Percentiles rank a stretch among this genome's conserved stretches.
Conservation (phyloP, 1,284 basidiomycete genomes). For the Neotropicomus parvogracilis region DNA sequence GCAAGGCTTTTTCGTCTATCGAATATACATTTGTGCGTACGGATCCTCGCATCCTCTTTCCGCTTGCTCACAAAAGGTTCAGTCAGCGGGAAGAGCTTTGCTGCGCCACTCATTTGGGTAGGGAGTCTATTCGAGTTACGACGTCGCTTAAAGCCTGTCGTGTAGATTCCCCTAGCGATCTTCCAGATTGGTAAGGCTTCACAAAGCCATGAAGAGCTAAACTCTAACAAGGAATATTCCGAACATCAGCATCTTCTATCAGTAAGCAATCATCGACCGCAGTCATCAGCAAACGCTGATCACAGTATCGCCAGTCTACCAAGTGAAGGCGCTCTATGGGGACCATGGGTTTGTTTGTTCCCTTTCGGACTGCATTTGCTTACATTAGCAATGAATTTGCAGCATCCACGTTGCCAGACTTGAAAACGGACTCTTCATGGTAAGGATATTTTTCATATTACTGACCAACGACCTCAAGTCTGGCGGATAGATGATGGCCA, state of each 20-base stretch:
- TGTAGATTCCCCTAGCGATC: conserved; percentile 1
- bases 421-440: background rate
- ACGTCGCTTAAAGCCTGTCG: background rate
- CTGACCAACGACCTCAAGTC: background rate
- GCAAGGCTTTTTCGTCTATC: background rate
- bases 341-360: conserved; percentile 8
- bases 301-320: conserved; percentile 4
- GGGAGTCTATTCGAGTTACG: background rate
- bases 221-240: background rate
- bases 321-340: conserved; percentile 2
- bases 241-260: conserved; percentile 1
- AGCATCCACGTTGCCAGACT: conserved; percentile 4
- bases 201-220: too few relatives aligned
- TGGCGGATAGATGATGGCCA: background rate
- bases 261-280: background rate
- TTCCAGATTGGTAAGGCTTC: conserved; percentile 10
- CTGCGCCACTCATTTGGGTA: conserved; percentile 14
- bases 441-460: background rate
- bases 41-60: too few relatives aligned
- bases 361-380: background rate
- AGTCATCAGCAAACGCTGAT: background rate
- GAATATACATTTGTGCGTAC: background rate
- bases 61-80: too few relatives aligned
- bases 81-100: conserved; percentile 14
- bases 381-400: background rate